Evolutionary conservation across 106 monocot species (phyloP).

Genomic region (Acorus gramineus): DNA sequence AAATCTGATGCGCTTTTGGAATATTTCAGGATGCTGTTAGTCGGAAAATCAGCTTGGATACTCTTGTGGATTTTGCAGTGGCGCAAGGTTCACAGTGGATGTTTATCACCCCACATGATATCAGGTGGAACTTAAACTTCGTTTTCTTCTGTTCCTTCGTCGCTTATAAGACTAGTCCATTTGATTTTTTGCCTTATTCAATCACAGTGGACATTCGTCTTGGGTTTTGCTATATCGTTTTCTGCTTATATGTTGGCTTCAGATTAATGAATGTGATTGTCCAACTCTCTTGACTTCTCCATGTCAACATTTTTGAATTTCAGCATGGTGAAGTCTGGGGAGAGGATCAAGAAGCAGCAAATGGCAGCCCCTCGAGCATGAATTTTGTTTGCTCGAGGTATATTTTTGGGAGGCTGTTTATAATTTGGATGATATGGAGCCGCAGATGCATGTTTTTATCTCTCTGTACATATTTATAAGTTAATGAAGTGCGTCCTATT

Average conservation of each 20-base stretch:
- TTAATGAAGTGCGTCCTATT: no score
- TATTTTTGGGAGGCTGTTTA: no score
- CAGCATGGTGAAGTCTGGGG: conserved; percentile 87
- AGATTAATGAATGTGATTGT: no score
- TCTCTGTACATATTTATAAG: no score
- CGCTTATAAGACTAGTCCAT: not conserved
- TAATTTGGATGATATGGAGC: no score
- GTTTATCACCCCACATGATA: conserved; percentile 94
- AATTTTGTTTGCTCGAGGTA: not conserved
- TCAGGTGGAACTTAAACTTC: conserved; percentile 31
- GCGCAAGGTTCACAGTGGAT: conserved; percentile 94
- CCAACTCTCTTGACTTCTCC: not conserved
- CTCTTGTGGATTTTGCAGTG: conserved; percentile 74
- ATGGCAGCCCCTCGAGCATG: conserved; percentile 83
- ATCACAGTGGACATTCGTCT: no score
- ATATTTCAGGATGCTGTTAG: conserved; percentile 80
- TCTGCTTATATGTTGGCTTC: no score
- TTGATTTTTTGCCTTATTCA: not conserved
- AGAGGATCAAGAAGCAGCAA: conserved; percentile 84
- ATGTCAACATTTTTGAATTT: not conserved
- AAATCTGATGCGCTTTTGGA: no score
- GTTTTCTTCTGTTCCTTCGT: not conserved
- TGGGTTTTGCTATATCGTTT: no score
- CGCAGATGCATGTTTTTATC: no score
- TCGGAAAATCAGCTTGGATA: conserved; percentile 92